These are phyloP conservation scores for Magnaporthiopsis rhizophila DNA, from an alignment of 2,329 filamentous ascomycete genomes.

Conservation along the genomic window DNA sequence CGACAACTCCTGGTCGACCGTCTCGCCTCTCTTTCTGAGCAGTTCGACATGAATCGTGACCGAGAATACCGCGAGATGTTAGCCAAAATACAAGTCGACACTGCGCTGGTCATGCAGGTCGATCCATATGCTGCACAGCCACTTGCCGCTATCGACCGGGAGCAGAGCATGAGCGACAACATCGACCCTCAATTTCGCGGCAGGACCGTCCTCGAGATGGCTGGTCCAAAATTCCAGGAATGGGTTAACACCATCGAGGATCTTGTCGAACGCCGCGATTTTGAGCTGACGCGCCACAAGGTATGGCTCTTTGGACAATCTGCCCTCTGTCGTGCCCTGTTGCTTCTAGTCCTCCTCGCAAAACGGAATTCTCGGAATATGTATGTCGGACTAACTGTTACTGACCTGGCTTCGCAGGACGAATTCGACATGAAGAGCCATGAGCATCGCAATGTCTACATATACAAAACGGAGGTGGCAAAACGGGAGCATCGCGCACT, in stretches of 20 bases:
- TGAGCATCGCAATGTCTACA: conserved; percentile 50
- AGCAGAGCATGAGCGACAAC: conserved; percentile 29
- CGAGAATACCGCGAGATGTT: conserved; percentile 81
- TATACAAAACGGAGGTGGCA: conserved; percentile 55
- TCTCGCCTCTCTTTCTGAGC: conserved; percentile 65
- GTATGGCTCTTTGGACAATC: conserved; percentile 41
- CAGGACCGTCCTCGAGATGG: conserved; percentile 59
- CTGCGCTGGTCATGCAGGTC: conserved; percentile 75
- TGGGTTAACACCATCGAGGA: conserved; percentile 85
- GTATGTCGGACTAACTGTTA: background rate
- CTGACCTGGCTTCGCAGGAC: conserved; percentile 32
- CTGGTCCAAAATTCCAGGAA: conserved; percentile 75
- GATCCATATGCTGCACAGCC: conserved; percentile 61
- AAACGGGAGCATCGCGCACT: conserved; percentile 53
- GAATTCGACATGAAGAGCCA: conserved; percentile 56
- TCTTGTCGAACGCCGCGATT: conserved; percentile 78
- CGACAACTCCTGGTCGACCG: conserved; percentile 75
- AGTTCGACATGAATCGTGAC: conserved; percentile 75
- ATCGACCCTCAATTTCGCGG: conserved; percentile 28
- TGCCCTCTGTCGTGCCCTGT: background rate
- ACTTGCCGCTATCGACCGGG: conserved; percentile 32
- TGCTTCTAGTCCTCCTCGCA: conserved; percentile 1
- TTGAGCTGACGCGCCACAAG: conserved; percentile 71
- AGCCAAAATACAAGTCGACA: conserved; percentile 85
- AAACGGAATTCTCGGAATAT: conserved; percentile 4